A percentile compares a stretch with the other conserved stretches of the same genome.
These are phyloP conservation scores for Melaleuca alternifolia DNA, from an alignment of 345 rosid genomes.

Conservation along the genomic window DNA sequence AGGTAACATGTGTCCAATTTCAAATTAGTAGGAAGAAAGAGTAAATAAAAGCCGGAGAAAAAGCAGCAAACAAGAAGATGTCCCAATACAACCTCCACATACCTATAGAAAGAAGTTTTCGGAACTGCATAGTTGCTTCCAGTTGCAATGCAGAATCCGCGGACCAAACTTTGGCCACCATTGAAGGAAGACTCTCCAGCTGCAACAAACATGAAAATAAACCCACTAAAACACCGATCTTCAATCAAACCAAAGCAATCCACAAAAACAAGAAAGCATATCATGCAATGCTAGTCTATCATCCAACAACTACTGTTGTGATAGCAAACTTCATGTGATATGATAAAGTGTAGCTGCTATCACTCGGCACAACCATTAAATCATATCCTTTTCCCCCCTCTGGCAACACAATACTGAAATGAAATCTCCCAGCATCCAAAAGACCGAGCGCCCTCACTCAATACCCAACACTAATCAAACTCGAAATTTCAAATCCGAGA, in stretches of 20 bases:
- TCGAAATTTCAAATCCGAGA: neutral
- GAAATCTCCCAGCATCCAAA: neutral
- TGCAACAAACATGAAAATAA: conserved; percentile 8
- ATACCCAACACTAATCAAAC: neutral
- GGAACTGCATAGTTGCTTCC: conserved; percentile 78
- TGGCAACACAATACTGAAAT: neutral
- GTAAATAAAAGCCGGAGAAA: neutral
- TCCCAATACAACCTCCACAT: neutral
- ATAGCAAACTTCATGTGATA: neutral
- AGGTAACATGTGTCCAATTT: neutral
- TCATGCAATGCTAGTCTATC: neutral
- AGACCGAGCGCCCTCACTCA: neutral
- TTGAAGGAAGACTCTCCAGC: conserved; percentile 73
- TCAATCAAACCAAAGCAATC: neutral
- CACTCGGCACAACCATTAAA: neutral
- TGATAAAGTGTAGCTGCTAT: neutral
- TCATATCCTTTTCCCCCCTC: neutral
- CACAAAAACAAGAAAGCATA: neutral
- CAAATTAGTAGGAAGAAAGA: neutral
- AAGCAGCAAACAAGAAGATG: neutral
- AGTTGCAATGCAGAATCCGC: conserved; percentile 44
- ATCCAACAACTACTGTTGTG: neutral
- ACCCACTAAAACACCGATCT: neutral
- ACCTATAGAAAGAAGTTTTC: conserved; percentile 86
- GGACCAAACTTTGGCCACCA: conserved; percentile 65